These are phyloP conservation scores for Aspergillus amoenus DNA, from an alignment of 2,329 filamentous ascomycete genomes.

Conservation along the genomic window DNA sequence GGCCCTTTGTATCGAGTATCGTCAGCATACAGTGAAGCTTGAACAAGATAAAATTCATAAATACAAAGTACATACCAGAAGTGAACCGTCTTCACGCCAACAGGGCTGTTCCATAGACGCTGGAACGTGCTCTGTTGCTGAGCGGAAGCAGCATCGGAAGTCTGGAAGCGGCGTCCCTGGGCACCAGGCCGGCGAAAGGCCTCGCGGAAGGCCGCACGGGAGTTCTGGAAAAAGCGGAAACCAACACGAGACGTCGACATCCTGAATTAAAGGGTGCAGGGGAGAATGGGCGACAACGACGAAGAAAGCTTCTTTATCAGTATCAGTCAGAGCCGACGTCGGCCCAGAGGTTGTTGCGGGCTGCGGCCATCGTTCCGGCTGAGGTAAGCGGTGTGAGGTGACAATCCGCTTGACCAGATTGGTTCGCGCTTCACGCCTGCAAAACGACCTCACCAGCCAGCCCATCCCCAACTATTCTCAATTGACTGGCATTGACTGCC, in stretches of 20 bases:
- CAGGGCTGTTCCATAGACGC: conserved; percentile 78
- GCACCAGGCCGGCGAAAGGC: conserved; percentile 52
- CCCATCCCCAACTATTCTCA: conserved; percentile 2
- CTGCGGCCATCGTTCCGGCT: conserved; percentile 18
- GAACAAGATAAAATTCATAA: not conserved
- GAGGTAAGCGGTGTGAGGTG: conserved; percentile 27
- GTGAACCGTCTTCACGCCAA: conserved; percentile 90
- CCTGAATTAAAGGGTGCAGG: conserved; percentile 17
- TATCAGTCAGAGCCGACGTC: conserved; percentile 19
- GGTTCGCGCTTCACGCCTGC: conserved; percentile 11
- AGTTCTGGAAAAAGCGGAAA: conserved; percentile 57
- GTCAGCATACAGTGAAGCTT: not conserved
- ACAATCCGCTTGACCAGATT: conserved; percentile 27
- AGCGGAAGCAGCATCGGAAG: conserved; percentile 56
- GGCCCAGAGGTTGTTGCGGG: conserved; percentile 2
- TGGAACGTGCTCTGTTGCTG: conserved; percentile 59
- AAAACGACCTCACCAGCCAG: not conserved
- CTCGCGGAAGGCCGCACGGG: conserved; percentile 51
- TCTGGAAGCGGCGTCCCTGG: conserved; percentile 67
- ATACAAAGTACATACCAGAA: conserved; percentile 69
- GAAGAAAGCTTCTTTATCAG: not conserved
- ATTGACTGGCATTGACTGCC: conserved; percentile 9
- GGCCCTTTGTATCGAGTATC: conserved; percentile 58
- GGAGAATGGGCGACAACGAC: conserved; percentile 1
- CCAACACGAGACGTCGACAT: conserved; percentile 59